Conservation (phyloP, 306 rosid genomes). For the Vigna angularis region DNA sequence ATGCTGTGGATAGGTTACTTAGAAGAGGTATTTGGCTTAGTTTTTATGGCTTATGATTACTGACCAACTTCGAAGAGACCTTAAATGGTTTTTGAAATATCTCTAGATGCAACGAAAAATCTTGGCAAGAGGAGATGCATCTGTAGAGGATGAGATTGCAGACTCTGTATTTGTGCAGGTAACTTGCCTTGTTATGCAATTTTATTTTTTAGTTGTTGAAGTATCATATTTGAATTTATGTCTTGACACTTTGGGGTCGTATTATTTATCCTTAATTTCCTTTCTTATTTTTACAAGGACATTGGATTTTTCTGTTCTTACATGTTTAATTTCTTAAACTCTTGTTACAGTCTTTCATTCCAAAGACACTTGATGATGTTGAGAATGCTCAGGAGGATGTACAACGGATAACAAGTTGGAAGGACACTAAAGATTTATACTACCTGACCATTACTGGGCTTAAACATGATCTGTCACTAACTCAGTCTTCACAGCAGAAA, state of each 20-base stretch:
- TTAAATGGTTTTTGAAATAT: conserved; percentile 6
- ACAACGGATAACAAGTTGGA: conserved; percentile 68
- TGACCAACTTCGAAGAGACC: conserved; percentile 35
- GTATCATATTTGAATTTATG: too few relatives aligned
- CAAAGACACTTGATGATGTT: conserved; percentile 76
- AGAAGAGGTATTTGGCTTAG: conserved; percentile 65
- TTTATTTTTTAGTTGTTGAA: neutral
- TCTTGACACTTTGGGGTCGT: too few relatives aligned
- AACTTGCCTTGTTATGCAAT: conserved; percentile 32
- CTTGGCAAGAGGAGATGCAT: conserved; percentile 64
- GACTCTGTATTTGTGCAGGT: conserved; percentile 84
- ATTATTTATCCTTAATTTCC: too few relatives aligned
- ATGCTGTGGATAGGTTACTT: conserved; percentile 75
- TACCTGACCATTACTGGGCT: conserved; percentile 87
- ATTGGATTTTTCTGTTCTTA: conserved; percentile 2
- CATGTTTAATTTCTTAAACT: neutral
- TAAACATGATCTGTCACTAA: conserved; percentile 56
- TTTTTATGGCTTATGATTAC: neutral
- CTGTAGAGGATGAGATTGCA: conserved; percentile 86
- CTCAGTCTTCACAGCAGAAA: conserved; percentile 41
- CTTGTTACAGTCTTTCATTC: conserved; percentile 71
- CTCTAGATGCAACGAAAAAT: conserved; percentile 70
- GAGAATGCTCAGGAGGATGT: conserved; percentile 82
- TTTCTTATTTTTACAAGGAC: neutral
- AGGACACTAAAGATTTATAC: conserved; percentile 69